A percentile compares a stretch with the other conserved stretches of the same genome.
These are phyloP conservation scores for Fusarium odoratissimum DNA, from an alignment of 2,329 filamentous ascomycete genomes.

Conservation along the genomic window DNA sequence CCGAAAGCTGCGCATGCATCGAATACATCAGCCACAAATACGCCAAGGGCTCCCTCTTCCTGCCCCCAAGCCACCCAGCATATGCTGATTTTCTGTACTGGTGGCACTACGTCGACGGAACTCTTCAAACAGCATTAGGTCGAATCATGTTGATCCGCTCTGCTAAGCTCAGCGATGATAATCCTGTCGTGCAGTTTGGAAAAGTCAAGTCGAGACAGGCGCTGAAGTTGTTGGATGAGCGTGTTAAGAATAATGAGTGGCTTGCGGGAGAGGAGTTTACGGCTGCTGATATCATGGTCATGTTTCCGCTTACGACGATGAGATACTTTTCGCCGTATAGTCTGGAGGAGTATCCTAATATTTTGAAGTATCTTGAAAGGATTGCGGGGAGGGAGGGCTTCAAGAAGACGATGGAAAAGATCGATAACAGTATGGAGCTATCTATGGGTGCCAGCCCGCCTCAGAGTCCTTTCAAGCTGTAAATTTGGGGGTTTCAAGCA, in stretches of 20 bases:
- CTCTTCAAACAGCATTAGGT: conserved; percentile 54
- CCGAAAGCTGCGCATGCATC: conserved; percentile 68
- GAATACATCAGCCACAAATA: conserved; percentile 71
- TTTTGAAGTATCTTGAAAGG: conserved; percentile 60
- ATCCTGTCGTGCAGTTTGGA: conserved; percentile 46
- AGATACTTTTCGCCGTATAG: conserved; percentile 61
- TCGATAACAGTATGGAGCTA: conserved; percentile 59
- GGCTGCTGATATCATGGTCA: conserved; percentile 73
- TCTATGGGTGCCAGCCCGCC: conserved; percentile 43
- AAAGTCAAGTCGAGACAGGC: conserved; percentile 50
- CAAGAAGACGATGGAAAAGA: conserved; percentile 59
- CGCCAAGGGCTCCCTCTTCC: conserved; percentile 60
- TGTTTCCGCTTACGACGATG: conserved; percentile 71
- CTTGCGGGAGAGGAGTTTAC: conserved; percentile 72
- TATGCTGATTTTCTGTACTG: conserved; percentile 74
- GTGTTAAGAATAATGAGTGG: conserved; percentile 61
- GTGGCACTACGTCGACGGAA: conserved; percentile 68
- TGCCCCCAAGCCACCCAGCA: conserved; percentile 57
- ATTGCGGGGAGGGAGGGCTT: conserved; percentile 60
- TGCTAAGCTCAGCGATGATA: conserved; percentile 14
- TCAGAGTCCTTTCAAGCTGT: conserved; percentile 11
- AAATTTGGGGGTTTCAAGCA: not conserved
- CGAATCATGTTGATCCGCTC: conserved; percentile 51
- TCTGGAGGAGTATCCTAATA: conserved; percentile 54
- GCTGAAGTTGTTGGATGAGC: conserved; percentile 63